phyloP scores from a whole-genome alignment of 352 stramenopile species.

The Elongisporangium senticosum region DNA sequence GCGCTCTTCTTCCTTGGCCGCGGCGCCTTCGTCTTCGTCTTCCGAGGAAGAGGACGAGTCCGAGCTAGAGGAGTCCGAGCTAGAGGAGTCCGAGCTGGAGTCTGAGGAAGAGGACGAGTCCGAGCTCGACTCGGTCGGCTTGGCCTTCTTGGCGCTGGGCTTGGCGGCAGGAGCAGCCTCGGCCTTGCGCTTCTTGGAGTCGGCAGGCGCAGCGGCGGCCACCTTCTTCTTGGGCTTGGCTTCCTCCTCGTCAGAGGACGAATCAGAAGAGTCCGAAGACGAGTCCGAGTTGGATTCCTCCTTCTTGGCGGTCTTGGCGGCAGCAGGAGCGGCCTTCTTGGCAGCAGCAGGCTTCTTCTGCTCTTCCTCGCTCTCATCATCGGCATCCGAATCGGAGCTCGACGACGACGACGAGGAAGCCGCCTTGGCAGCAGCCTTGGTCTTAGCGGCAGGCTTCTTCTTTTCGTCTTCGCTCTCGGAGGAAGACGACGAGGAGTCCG shows the following conservation, averaged over 20 bases:
- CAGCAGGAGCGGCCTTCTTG: conserved; percentile 25
- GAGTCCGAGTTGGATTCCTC: conserved; percentile 14
- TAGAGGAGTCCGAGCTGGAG: conserved; percentile 41
- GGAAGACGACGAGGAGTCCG: conserved; percentile 13
- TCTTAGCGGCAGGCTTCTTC: conserved; percentile 15
- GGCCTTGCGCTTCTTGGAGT: conserved; percentile 53
- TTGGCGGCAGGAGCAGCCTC: conserved; percentile 18
- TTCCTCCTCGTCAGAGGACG: conserved; percentile 28
- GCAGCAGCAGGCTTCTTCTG: conserved; percentile 10
- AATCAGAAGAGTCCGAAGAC: conserved; percentile 31
- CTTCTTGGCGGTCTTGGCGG: conserved; percentile 16
- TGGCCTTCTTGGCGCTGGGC: conserved; percentile 35
- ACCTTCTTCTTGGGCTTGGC: conserved; percentile 21
- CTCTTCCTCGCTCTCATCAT: conserved; percentile 45
- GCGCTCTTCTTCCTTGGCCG: conserved; percentile 74
- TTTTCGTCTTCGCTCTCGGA: conserved; percentile 17
- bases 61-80: conserved; percentile 43
- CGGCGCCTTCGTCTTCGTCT: conserved; percentile 45
- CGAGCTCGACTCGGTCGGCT: conserved; percentile 29
- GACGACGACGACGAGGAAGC: conserved; percentile 22
- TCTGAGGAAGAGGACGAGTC: conserved; percentile 34
- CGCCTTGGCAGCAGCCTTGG: conserved; percentile 14
- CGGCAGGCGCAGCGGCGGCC: conserved; percentile 14
- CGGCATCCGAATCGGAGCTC: conserved; percentile 45
- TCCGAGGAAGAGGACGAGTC: conserved; percentile 45